Base-by-base conservation (phyloP, 768 basidiomycete genomes). In the Pisolithus microcarpus region DNA sequence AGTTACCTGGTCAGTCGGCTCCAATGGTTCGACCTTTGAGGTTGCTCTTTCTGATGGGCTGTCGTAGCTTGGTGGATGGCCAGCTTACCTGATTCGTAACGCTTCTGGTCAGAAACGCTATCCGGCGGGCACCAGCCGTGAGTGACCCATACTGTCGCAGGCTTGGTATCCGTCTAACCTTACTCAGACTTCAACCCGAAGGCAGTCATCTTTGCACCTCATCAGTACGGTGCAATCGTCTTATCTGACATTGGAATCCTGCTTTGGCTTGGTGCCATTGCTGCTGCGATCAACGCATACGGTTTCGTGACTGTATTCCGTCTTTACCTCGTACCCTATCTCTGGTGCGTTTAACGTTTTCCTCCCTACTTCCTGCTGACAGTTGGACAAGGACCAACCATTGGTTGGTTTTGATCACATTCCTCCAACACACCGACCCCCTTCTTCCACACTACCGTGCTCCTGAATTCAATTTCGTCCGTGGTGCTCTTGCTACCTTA, bases 351-450 rank as follows among this genome's bases (percentile, higher is more conserved):
- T 1, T 30, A 9, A 11, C 37, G 23, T 4, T 24, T 19, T 7
- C 7, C 2, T 36, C 13, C 18, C 28, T 9, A 11, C 43, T 10
- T 19, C 34, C 50, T 26, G 11, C 49, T 45, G 8, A 52, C 16
- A 4, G 54, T 40, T 21, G 40, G 13, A 11, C 9, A 53, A 84
- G 80, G 83, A 82, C 86, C 49, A 91, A 91, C 75, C 90, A 92
- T 76, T 96, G 93, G 93, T 78, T 97, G 49, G 91, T 97, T 51
- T 62, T 92, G 60, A 96, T 97, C 74, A 96, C 93, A 18, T 97
- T 91, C 86, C 77, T 97, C 46, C 95, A 99, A 73, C 95, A 99
- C 75, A 97, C 95, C 60, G 95, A 97, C 71, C 91, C 94, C 18
- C 68, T 87, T 43, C 80, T 98, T 40, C 94, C 94, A 45, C 95